These are phyloP conservation scores for Backusella parvicylindrica DNA, from an alignment of 192 early-diverging fungal genomes.

Conservation along the genomic window DNA sequence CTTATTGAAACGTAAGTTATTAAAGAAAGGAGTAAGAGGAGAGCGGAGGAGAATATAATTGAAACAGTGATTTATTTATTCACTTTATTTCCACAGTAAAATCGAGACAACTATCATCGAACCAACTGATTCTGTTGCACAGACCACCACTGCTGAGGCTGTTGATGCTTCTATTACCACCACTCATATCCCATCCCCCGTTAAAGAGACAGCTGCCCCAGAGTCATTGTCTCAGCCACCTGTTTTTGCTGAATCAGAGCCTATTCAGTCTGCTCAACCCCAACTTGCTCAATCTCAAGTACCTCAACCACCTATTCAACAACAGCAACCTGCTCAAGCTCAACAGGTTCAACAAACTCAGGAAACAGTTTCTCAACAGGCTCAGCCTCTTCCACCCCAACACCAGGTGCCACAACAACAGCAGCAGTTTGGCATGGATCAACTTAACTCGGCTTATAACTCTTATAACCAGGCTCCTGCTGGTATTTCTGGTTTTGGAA, in stretches of 20 bases:
- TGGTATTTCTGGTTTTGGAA: slow-evolving; percentile 50
- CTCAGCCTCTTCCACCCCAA: slow-evolving; percentile 10
- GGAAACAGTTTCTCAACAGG: not conserved
- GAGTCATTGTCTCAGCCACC: not conserved
- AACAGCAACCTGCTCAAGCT: not conserved
- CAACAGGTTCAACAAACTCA: slow-evolving; percentile 3
- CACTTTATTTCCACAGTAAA: not conserved
- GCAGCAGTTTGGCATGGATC: slow-evolving; percentile 44
- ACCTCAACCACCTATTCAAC: slow-evolving; percentile 9
- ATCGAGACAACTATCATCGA: slow-evolving; percentile 30
- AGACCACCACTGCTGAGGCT: not conserved
- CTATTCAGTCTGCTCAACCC: not conserved
- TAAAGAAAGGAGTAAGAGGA: not conserved
- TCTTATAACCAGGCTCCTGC: slow-evolving; percentile 45
- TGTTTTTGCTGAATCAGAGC: not conserved
- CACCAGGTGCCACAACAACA: slow-evolving; percentile 44
- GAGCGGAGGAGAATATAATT: not conserved
- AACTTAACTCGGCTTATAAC: slow-evolving; percentile 47
- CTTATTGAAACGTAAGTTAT: slow-evolving; percentile 26
- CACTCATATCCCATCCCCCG: not conserved
- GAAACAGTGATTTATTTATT: not conserved
- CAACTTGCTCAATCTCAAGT: not conserved
- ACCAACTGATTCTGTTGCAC: slow-evolving; percentile 24
- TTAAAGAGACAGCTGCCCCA: not conserved
- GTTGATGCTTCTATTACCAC: not conserved